Base-by-base conservation (phyloP, 306 rosid genomes). In the Luffa aegyptiaca region DNA sequence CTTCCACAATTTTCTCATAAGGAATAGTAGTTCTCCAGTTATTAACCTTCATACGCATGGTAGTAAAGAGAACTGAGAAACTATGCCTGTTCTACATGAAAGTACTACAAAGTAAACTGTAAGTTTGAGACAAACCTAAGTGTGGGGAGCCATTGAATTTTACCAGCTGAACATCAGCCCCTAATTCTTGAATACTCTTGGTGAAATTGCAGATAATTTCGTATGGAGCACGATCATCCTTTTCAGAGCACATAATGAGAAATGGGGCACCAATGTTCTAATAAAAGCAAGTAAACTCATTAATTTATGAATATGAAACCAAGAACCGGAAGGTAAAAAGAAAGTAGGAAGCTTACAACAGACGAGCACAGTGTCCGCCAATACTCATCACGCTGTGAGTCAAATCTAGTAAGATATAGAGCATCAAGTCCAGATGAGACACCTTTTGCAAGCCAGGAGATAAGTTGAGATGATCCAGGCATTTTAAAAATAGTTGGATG, bases 261-360 rank as follows among this genome's bases (percentile, higher is more conserved):
- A 87, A 93, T 12, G 99, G 96, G 77, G 99, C 97, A 65, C 97
- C 97, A 56, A 93, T 84, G 81, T 91, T 91, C 99, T 95, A 71
- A 73, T 16, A 61, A n/a, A 44, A 52, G 61, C 69, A 82, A 57
- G 63, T 77, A 16, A 82, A 74, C 10, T 35, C 8, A 52, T 33
- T 37, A 65, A 31, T 41, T 17, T 11, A 1, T 12, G 64, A 66
- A 79, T 35, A 48, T 5, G 20, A 65, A 65, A 79, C 45, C 10
- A 63, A 66, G 39, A 11, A 51, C 8, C 36, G 75, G 52, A 71
- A 48, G 61, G 51, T 55, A 13, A 80, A 45, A 75, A 46, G 44
- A 20, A 17, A 59, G 64, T 59, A 5, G 62, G 81, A 53, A 81
- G 82, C 99, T 91, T 85, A 95, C 99, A 61, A 90, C 90, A n/a